Evolutionary conservation across 2,329 filamentous ascomycete species (phyloP), one percentile per base, ranked within the genome.

Genomic region (Fusarium sp.): DNA sequence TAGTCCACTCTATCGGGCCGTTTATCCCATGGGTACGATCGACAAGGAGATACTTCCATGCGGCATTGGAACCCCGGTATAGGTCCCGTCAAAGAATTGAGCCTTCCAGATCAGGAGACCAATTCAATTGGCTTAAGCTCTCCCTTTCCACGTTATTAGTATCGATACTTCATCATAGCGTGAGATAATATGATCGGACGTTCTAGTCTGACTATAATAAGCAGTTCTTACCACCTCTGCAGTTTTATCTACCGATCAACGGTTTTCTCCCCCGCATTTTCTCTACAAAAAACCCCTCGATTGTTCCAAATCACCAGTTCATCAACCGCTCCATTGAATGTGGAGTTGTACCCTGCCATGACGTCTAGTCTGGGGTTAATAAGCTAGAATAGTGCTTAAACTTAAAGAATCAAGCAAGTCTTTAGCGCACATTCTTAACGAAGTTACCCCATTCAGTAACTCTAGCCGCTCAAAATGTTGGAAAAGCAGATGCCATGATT

Each of bases 21-120:
- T 59, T 42, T 53, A 1, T 1, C 0, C 7, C 1, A 41, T 40
- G 8, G 4, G 1, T 15, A 10, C 20, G 11, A 23, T 12, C 5
- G 13, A 33, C 33, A n/a, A 4, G 33, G 27, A 23, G 20, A 56
- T 20, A 0, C 8, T n/a, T 6, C 4, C 4, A 3, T 8, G 2
- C 3, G n/a, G 6, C 2, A 18, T 6, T n/a, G 1, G 0, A 23
- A 1, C 7, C 6, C 26, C n/a, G 42, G 33, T 6, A 3, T 0
- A 17, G 18, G 7, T 30, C 15, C 54, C 0, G 17, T 30, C 38
- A 2, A 15, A 37, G 20, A 35, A 11, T 11, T 11, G 0, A 7
- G 17, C 33, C 17, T 38, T 10, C 17, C 11, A n/a, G 18, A 18
- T 4, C 15, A 12, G 0, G 0, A 37, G 6, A 0, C 1, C 1